phyloP scores from a whole-genome alignment of 441 rosid species.

The Erodium texanum region DNA sequence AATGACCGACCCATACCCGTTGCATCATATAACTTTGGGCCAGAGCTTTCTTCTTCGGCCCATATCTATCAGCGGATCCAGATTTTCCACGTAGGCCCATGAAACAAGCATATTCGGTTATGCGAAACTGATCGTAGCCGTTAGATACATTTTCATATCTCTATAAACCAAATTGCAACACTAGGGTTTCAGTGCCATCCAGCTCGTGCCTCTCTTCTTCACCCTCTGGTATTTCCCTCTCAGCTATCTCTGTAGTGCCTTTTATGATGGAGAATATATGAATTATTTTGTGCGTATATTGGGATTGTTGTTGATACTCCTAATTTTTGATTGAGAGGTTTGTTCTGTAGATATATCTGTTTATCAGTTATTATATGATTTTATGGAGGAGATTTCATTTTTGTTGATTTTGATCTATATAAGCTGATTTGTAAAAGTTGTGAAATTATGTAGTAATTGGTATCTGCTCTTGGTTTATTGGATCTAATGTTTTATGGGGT shows the following conservation, averaged over 20 bases:
- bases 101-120: too few relatives aligned
- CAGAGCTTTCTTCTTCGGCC: neutral
- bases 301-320: too few relatives aligned
- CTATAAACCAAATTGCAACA: neutral
- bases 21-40: neutral
- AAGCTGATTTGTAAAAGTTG: neutral
- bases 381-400: neutral
- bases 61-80: neutral
- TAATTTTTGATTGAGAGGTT: too few relatives aligned
- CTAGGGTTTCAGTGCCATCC: neutral
- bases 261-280: too few relatives aligned
- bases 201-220: neutral
- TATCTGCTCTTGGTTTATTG: neutral
- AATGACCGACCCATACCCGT: neutral
- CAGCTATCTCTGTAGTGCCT: neutral
- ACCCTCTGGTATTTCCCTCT: neutral
- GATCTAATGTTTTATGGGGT: neutral
- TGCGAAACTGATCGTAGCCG: constrained; percentile 20
- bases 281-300: too few relatives aligned
- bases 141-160: neutral
- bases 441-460: neutral
- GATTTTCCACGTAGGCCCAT: neutral
- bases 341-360: neutral
- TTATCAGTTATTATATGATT: neutral
- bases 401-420: too few relatives aligned